Percentiles rank a stretch among this genome's conserved stretches.
Conservation (phyloP, 495 filamentous ascomycete genomes). For the Tuber brumale region DNA sequence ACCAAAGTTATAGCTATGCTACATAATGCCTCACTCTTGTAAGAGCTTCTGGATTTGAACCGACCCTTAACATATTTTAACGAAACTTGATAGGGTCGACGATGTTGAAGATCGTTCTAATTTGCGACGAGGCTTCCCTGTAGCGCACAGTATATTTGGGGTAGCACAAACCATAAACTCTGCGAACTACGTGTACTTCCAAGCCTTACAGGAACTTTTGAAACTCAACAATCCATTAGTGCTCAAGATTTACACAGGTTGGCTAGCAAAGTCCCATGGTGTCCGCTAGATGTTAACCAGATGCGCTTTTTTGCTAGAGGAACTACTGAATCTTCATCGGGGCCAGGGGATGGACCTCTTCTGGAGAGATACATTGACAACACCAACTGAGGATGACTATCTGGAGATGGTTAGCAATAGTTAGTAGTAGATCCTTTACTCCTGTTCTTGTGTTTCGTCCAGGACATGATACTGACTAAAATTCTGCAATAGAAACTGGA, state of each 20-base stretch:
- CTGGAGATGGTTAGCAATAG: conserved; percentile 96
- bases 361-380: conserved; percentile 91
- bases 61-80: conserved; percentile 5
- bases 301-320: conserved; percentile 48
- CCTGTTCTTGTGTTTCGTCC: background rate
- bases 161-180: conserved; percentile 94
- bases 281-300: background rate
- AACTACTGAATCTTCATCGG: conserved; percentile 86
- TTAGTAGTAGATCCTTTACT: conserved; percentile 22
- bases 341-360: conserved; percentile 97
- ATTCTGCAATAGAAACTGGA: conserved; percentile 59
- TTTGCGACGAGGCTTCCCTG: conserved; percentile 80
- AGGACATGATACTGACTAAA: conserved; percentile 15
- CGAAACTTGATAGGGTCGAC: conserved; percentile 56
- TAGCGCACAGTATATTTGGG: conserved; percentile 91
- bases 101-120: conserved; percentile 81
- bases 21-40: conserved; percentile 84
- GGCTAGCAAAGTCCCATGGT: background rate
- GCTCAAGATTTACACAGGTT: conserved; percentile 64
- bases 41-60: conserved; percentile 21
- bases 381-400: conserved; percentile 92
- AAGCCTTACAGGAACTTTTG: conserved; percentile 71
- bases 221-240: conserved; percentile 64
- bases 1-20: conserved; percentile 86
- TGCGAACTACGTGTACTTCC: conserved; percentile 95